Base-by-base conservation (phyloP, 2,329 filamentous ascomycete genomes). In the Nigrospora oryzae region DNA sequence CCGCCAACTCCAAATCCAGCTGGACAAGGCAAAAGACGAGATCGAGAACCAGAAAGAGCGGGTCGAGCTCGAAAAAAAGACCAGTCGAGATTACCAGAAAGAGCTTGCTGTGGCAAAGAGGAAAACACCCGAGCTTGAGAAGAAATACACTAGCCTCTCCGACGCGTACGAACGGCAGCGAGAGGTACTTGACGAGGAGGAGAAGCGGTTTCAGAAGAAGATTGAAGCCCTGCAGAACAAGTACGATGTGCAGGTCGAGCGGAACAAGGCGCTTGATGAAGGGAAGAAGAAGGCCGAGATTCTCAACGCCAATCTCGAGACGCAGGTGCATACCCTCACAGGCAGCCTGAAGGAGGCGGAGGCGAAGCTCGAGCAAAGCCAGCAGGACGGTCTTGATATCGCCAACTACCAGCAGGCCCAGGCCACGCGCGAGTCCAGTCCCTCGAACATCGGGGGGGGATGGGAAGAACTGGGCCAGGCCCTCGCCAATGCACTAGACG, bases 321-420 rank as follows among this genome's bases (percentile, higher is more conserved):
- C 8, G 23, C 23, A 28, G 23, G 23, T 28, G 23, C 5, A 28
- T 4, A 28, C 23, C 4, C 23, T 28, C 23, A 7, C 23, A 10
- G 23, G 5, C 23, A 6, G 10, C 23, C 23, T 28, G 23, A 10
- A 28, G 23, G 23, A 28, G 23, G 23, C 23, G 23, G 23, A 34
- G 16, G 39, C 17, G 39, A 34, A 41, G 39, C 5, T 33, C 30
- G 28, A 17, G n/a, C 38, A 32, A 28, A 28, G 7, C 23, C 23
- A 28, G 7, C 5, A 2, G 23, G 23, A 28, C 7, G 23, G 2
- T 10, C 8, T 28, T 28, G 23, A 28, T 11, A 46, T 46, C 23
- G 14, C 38, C 39, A 33, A 38, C 32, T 38, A 46, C 33, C 30
- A 46, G 39, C 42, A 46, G 35, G 42, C 44, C 34, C 42, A 46